Evolutionary conservation across 345 rosid species (phyloP), one percentile per base, ranked within the genome.

Genomic region (Mercurialis annua): DNA sequence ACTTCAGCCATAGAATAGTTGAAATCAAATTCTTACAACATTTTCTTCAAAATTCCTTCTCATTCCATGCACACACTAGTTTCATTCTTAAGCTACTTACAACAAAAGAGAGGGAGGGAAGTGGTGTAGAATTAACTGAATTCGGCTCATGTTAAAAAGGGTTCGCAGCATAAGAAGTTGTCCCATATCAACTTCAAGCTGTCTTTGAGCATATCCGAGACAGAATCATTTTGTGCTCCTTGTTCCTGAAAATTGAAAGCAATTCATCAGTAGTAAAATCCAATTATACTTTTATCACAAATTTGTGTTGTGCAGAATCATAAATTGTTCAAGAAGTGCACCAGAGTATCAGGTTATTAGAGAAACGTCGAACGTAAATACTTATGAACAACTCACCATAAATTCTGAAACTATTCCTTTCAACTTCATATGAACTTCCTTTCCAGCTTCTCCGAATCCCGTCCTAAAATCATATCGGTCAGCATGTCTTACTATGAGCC

Each of bases 401-500:
- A 73, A 59, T 66, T 76, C 77, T 62, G 82, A 77, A 63, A 72
- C 71, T 2, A 92, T 14, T 60, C 81, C 82, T 73, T 81, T 82
- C 77, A 87, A 77, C 59, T 78, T 80, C 54, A 89, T 27, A n/a
- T 12, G 26, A 71, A 78, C 65, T 65, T 84, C 90, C 51, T 67
- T 78, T 0, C 77, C 21, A 52, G 64, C n/a, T 61, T 64, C 79
- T 54, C 90, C 88, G 24, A 15, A 48, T 48, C 77, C 78, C 34
- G 33, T 56, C 77, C 58, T 77, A 65, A 86, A 85, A 71, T 80
- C 77, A 63, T 65, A 87, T 43, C 89, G 79, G 65, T 85, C 84
- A 21, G 90, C 92, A 10, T 82, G 69, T 79, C 87, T 76, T 21
- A 82, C 80, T 67, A 78, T 77, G 59, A 92, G 84, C 71, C 63